A percentile compares a stretch with the other conserved stretches of the same genome.
Evolutionary conservation across 768 basidiomycete species (phyloP).

Genomic region (Udeniomyces megalosporus): DNA sequence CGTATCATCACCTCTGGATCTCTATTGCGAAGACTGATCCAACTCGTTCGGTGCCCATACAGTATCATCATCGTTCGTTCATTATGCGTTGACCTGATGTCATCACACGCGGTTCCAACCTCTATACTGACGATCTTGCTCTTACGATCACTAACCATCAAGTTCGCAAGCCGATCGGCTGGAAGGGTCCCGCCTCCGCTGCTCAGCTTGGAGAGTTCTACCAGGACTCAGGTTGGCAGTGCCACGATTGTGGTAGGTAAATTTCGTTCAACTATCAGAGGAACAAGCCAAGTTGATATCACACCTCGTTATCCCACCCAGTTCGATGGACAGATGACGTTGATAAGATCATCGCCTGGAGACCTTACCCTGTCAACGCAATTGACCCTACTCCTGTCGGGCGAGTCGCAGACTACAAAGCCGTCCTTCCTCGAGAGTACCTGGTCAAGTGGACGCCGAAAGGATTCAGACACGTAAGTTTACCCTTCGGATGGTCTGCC

Average conservation of each 20-base stretch:
- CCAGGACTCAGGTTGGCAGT: conserved; percentile 32
- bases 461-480: conserved; percentile 45
- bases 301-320: neutral
- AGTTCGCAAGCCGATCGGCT: conserved; percentile 51
- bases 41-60: neutral
- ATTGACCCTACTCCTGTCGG: conserved; percentile 37
- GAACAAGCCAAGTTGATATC: no score
- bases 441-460: conserved; percentile 73
- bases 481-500: conserved; percentile 25
- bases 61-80: no score
- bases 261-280: neutral
- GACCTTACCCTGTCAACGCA: conserved; percentile 55
- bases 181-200: conserved; percentile 36
- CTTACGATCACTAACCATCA: conserved; percentile 30
- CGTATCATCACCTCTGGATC: neutral
- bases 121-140: neutral
- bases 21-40: conserved; percentile 29
- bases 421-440: conserved; percentile 66
- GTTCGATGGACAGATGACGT: conserved; percentile 4
- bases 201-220: conserved; percentile 20
- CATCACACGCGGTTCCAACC: no score
- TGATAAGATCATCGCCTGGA: conserved; percentile 70
- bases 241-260: conserved; percentile 62
- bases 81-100: no score
- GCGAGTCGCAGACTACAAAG: conserved; percentile 40